Base-by-base conservation (phyloP, 495 filamentous ascomycete species). In the Beverwykella pulmonaria region DNA sequence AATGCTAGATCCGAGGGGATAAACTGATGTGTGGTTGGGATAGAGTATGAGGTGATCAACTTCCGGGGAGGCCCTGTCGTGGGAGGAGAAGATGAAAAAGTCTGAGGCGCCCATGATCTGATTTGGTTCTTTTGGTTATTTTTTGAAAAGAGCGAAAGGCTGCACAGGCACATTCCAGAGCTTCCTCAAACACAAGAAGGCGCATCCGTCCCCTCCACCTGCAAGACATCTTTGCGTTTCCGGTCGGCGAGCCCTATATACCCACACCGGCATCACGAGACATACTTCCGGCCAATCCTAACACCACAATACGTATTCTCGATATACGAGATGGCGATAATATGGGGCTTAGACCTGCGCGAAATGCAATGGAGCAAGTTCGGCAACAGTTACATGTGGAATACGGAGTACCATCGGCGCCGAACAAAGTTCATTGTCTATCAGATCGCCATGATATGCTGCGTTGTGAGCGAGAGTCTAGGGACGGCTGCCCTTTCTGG, bases 391-490 rank as follows among this genome's bases (percentile, higher is more conserved):
- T 77, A 83, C 70, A 83, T 83, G 81, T 83, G 79, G 74, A 81
- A 78, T 52, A 74, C 71, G 17, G 73, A 75, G 5, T 83, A 81
- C 68, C 81, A 83, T 61, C 73, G 82, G 0, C 79, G 82, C 15
- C 75, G 79, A 23, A 80, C 80, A 10, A 83, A 82, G 69, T 82
- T 84, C 75, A 79, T 82, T 63, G 78, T 84, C 55, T 84, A 84
- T 53, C 82, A 83, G 65, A 67, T 78, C 41, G 81, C 82, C 57
- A 80, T 83, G 79, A 81, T 84, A 54, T 76, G 80, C 55, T 82
- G 79, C 68, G 82, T 84, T 7, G 77, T 80, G 48, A 82, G 80
- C 3, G 82, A 83, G 67, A 79, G 78, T 0, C 71, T 81, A 5
- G 81, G 81, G 15, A 83, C 82, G 3, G 80, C 77, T 3, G 81